These are phyloP conservation scores for Chalaropsis thielavioides DNA, from an alignment of 2,329 filamentous ascomycete genomes.

Conservation along the genomic window DNA sequence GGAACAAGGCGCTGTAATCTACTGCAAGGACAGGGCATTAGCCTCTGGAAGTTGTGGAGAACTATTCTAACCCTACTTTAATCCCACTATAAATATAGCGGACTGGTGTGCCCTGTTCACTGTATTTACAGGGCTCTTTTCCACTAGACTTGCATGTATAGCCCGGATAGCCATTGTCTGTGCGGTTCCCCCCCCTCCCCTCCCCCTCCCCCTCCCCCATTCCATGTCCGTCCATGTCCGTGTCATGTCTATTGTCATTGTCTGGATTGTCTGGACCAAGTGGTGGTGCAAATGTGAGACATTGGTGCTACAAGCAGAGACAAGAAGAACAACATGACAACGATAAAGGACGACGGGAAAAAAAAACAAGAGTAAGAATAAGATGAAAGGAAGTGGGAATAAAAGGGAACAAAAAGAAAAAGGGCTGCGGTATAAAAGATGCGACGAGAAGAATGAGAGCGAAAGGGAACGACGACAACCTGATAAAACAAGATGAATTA, in stretches of 20 bases:
- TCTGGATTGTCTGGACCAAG: slow-evolving; percentile 3
- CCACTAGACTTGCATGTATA: not conserved
- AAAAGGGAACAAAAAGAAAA: not conserved
- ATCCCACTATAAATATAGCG: not conserved
- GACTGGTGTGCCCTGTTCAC: not conserved
- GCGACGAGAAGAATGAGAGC: not conserved
- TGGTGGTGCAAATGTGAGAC: not conserved
- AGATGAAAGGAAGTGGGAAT: no score
- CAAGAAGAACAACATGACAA: not conserved
- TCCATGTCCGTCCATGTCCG: not conserved
- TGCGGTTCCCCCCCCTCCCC: not conserved
- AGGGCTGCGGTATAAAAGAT: not conserved
- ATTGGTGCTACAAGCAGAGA: slow-evolving; percentile 5
- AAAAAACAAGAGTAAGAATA: not conserved
- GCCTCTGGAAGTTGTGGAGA: not conserved
- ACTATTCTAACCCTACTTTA: no score
- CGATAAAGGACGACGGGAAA: not conserved
- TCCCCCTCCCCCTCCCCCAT: not conserved
- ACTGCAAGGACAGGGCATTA: not conserved
- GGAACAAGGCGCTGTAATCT: not conserved
- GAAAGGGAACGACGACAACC: not conserved
- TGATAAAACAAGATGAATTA: not conserved
- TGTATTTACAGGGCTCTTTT: not conserved
- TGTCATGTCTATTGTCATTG: slow-evolving; percentile 8
- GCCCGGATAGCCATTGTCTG: not conserved